Evolutionary conservation across 1,284 basidiomycete species (phyloP).

Genomic region (Sanguinoderma infundibulare): DNA sequence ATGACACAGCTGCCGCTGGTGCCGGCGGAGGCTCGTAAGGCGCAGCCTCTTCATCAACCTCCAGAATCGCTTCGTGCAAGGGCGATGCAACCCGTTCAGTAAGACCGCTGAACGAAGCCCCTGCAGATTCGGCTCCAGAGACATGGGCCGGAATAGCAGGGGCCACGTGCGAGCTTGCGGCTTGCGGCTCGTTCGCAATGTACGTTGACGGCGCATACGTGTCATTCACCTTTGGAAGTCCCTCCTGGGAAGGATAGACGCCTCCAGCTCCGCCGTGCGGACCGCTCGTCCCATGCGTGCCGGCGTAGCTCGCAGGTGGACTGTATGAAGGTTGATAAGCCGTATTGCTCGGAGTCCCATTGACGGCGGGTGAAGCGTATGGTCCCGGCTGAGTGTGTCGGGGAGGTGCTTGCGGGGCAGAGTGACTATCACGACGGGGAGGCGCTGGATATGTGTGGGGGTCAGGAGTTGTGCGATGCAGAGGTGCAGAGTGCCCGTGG

Average conservation of each 20-base stretch:
- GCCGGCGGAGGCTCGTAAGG: background rate
- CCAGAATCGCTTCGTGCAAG: background rate
- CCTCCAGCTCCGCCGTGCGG: background rate
- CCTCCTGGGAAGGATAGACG: background rate
- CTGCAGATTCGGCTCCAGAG: conserved; percentile 7
- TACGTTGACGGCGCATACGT: conserved; percentile 12
- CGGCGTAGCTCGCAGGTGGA: background rate
- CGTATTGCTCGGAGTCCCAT: conserved; percentile 4
- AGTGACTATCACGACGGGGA: conserved; percentile 10
- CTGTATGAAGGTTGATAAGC: conserved; percentile 9
- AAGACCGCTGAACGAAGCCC: background rate
- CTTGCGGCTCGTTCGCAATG: background rate
- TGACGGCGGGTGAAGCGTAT: conserved; percentile 6
- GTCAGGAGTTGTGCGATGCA: background rate
- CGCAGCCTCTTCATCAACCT: conserved; percentile 9
- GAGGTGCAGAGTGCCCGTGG: conserved; percentile 6
- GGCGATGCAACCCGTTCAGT: background rate
- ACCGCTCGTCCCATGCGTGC: background rate
- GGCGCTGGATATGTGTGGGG: conserved; percentile 9
- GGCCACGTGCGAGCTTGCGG: background rate
- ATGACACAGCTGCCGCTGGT: background rate
- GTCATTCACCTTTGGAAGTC: conserved; percentile 6
- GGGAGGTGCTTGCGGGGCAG: background rate
- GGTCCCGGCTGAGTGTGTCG: background rate
- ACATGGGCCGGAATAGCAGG: background rate